Conservation (phyloP, 164 flowering plant genomes). For the Macadamia tetraphylla region DNA sequence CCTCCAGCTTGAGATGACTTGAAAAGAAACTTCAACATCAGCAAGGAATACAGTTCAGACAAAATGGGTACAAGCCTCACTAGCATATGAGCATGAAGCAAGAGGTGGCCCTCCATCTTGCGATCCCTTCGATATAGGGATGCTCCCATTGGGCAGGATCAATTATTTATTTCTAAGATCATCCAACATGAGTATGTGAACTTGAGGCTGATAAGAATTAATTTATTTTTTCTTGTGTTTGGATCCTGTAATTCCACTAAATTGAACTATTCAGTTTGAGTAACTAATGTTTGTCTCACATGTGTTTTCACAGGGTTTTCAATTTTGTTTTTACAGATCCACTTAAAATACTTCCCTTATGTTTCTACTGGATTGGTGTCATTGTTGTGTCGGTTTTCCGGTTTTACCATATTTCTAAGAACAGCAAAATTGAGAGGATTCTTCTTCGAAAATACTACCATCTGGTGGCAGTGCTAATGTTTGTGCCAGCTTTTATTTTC, state of each 20-base stretch:
- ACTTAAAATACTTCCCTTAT: constrained; percentile 58
- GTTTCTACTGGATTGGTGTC: constrained; percentile 69
- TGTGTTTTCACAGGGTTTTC: constrained; percentile 52
- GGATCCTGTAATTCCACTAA: neutral
- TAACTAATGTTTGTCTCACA: constrained; percentile 4
- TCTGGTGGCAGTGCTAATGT: constrained; percentile 89
- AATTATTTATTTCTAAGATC: too few species aligned
- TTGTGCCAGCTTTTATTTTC: constrained; percentile 79
- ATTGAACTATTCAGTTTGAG: neutral
- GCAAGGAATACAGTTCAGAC: too few species aligned
- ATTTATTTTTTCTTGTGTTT: neutral
- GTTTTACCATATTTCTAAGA: constrained; percentile 80
- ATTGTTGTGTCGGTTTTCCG: constrained; percentile 62
- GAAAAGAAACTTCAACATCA: too few species aligned
- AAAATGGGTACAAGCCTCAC: too few species aligned
- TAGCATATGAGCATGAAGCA: too few species aligned
- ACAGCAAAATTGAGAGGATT: constrained; percentile 84
- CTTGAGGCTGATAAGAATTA: neutral
- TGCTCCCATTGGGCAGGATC: too few species aligned
- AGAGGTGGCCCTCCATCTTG: too few species aligned
- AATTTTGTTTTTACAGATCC: constrained; percentile 74
- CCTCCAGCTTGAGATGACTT: too few species aligned
- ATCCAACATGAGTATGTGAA: neutral
- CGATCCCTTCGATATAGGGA: too few species aligned
- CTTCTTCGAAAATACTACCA: constrained; percentile 96